A percentile compares a stretch with the other conserved stretches of the same genome.
Conservation (phyloP, 306 rosid genomes). For the Trifolium dubium region DNA sequence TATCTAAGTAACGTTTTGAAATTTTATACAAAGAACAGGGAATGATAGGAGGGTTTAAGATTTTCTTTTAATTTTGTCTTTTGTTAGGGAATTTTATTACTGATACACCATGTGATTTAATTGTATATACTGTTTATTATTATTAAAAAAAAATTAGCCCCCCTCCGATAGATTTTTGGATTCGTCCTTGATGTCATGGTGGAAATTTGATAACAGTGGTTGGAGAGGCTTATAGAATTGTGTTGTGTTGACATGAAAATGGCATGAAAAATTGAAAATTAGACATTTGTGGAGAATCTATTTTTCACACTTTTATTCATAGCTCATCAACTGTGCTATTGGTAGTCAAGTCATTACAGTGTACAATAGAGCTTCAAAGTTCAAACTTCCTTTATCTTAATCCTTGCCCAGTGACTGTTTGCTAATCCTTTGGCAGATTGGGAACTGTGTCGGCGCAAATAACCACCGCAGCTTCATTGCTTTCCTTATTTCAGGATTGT, state of each 20-base stretch:
- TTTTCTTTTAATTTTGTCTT: neutral
- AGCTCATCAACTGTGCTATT: conserved; percentile 22
- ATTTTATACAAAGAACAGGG: neutral
- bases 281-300: neutral
- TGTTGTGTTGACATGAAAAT: neutral
- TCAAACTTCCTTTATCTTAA: conserved; percentile 23
- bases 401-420: conserved; percentile 30
- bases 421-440: conserved; percentile 69
- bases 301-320: conserved; percentile 9
- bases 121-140: no score
- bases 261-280: neutral
- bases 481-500: conserved; percentile 81
- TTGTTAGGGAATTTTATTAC: neutral
- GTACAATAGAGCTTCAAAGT: conserved; percentile 19
- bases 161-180: no score
- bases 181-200: neutral
- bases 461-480: conserved; percentile 80
- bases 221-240: no score
- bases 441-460: conserved; percentile 92
- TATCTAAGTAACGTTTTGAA: neutral
- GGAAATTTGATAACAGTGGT: neutral
- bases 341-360: neutral
- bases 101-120: neutral
- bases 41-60: neutral
- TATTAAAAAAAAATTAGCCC: no score